Evolutionary conservation across 2,329 filamentous ascomycete species (phyloP), one percentile per base, ranked within the genome.

Genomic region (Lasiodiplodia theobromae): DNA sequence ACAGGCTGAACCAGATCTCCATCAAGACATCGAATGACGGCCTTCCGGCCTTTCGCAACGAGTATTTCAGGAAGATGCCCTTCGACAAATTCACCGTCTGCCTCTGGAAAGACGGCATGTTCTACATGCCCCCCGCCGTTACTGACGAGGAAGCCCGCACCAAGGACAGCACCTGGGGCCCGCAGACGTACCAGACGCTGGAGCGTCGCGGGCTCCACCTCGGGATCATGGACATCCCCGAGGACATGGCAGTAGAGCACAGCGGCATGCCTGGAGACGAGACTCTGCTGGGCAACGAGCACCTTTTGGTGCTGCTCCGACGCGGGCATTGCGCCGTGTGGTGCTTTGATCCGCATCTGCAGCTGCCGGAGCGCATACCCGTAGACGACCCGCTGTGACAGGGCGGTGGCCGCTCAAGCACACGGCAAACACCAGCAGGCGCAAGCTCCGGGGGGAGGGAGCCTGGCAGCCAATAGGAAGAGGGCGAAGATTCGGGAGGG

Each of bases 271-370:
- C 60, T 2, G 60, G 60, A 11, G 60, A 64, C 28, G 44, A 64
- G 28, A 49, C n/a, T 8, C 60, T 67, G 7, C 25, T 67, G 12
- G 66, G 66, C 2, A 63, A 69, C 63, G 70, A 69, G 40, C 54
- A 56, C 37, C 69, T 68, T 11, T 14, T 71, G 8, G 65, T 68
- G 14, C 40, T 60, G 12, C 44, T 68, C 23, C 53, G 47, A 2
- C n/a, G 16, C 18, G 38, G 52, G 2, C 49, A 28, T n/a, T 44
- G 68, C 16, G 34, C 57, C 8, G 58, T 71, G 37, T 69, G 60
- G 58, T 64, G 57, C 54, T 71, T 71, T 23, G 70, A 71, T 49
- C 52, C 64, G 54, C 56, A 69, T 37, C 54, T 70, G 31, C 18
- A 67, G 38, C 64, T 70, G 7, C 62, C 67, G 4, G 54, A 54